Conservation (phyloP, 441 rosid genomes). For the Syzygium syzygioides region DNA sequence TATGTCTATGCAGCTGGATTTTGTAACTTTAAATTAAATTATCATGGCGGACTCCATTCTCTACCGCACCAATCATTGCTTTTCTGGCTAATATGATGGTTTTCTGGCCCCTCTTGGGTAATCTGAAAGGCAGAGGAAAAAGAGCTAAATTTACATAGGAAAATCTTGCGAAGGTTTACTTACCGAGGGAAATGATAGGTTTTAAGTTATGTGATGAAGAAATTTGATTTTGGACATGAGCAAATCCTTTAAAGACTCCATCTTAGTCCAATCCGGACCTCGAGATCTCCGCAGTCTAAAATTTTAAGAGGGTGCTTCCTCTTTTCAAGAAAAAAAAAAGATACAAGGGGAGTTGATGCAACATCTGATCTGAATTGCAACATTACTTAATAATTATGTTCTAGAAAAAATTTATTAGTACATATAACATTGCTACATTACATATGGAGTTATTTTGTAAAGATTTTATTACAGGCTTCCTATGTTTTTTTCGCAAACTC, state of each 20-base stretch:
- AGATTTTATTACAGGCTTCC: not conserved
- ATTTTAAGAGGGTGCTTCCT: too few species aligned
- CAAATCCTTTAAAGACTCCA: too few species aligned
- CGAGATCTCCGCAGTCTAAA: too few species aligned
- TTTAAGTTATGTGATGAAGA: not conserved
- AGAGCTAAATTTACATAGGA: not conserved
- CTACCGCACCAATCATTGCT: not conserved
- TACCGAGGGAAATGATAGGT: not conserved
- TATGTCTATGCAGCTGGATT: not conserved
- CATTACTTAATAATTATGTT: not conserved
- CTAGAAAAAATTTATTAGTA: not conserved
- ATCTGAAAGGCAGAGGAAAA: not conserved
- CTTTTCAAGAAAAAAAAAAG: too few species aligned
- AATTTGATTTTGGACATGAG: not conserved
- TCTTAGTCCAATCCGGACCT: too few species aligned
- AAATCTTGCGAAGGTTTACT: not conserved
- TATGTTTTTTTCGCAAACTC: not conserved
- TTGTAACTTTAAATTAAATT: not conserved
- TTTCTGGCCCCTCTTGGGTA: not conserved
- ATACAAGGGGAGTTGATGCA: not conserved
- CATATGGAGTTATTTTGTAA: not conserved
- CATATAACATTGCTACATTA: not conserved
- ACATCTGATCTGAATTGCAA: not conserved
- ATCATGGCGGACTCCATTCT: not conserved
- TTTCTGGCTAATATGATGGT: not conserved